Percentiles rank a stretch among this genome's conserved stretches.
Conservation (phyloP, 176 grass and related monocot species). For the Phoenix dactylifera region DNA sequence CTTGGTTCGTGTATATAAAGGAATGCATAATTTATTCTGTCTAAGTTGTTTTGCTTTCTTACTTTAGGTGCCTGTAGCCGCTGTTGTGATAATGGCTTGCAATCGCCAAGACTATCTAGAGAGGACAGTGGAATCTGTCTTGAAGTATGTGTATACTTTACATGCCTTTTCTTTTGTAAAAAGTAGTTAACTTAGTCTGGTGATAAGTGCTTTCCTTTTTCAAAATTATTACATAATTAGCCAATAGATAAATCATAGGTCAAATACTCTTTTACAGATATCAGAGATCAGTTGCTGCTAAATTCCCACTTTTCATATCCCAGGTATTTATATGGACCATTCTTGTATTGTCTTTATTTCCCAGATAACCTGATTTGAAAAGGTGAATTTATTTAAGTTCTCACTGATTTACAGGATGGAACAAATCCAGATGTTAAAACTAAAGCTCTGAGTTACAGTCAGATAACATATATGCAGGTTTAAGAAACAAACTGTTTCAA, state of each 20-base stretch:
- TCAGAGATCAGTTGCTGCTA: slow-evolving; percentile 65
- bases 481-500: slow-evolving; percentile 12
- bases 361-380: neutral
- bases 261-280: slow-evolving; percentile 44
- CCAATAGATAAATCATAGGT: neutral
- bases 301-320: slow-evolving; percentile 96
- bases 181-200: neutral
- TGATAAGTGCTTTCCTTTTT: neutral
- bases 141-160: slow-evolving; percentile 44
- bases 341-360: slow-evolving; percentile 7
- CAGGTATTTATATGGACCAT: slow-evolving; percentile 39
- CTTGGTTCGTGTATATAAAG: too few relatives aligned
- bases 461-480: slow-evolving; percentile 92
- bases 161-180: neutral
- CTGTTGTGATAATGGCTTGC: slow-evolving; percentile 97
- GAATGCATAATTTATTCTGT: too few relatives aligned
- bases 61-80: slow-evolving; percentile 62
- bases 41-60: slow-evolving; percentile 22
- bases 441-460: slow-evolving; percentile 83
- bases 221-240: neutral
- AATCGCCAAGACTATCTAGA: slow-evolving; percentile 94
- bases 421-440: slow-evolving; percentile 85
- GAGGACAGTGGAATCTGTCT: slow-evolving; percentile 88
- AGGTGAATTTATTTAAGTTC: too few relatives aligned
- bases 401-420: slow-evolving; percentile 56